phyloP scores from a whole-genome alignment of 1,284 basidiomycete species.

The Boletus subluridellus region DNA sequence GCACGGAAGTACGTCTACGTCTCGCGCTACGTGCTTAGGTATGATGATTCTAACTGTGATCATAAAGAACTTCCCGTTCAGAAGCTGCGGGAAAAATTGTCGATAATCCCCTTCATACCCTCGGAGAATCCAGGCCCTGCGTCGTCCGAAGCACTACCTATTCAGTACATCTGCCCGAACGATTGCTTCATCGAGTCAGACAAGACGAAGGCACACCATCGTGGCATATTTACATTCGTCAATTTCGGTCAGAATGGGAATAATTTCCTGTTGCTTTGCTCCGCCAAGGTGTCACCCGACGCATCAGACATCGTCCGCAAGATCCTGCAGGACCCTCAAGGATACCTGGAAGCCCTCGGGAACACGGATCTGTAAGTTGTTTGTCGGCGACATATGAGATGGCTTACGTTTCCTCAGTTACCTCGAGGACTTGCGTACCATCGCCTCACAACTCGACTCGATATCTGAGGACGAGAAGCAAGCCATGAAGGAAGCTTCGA shows the following conservation, averaged over 20 bases:
- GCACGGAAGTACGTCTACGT: slow-evolving; percentile 19
- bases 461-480: too few relatives aligned
- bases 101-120: slow-evolving; percentile 15
- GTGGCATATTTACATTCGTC: slow-evolving; percentile 20
- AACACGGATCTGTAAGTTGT: slow-evolving; percentile 7
- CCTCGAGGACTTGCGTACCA: too few relatives aligned
- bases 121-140: background rate
- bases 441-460: slow-evolving; percentile 9
- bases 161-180: slow-evolving; percentile 10
- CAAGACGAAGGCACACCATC: slow-evolving; percentile 12
- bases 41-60: background rate
- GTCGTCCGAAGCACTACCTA: background rate
- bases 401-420: slow-evolving; percentile 21
- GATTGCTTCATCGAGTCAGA: slow-evolving; percentile 23
- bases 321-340: too few relatives aligned
- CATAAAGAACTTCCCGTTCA: slow-evolving; percentile 11
- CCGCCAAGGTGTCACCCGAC: too few relatives aligned
- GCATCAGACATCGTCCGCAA: too few relatives aligned
- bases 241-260: slow-evolving; percentile 19
- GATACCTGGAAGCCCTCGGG: background rate
- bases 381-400: background rate
- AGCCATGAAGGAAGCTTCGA: too few relatives aligned
- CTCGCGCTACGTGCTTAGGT: background rate
- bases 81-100: too few relatives aligned
- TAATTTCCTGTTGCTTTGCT: too few relatives aligned